These are phyloP conservation scores for Moesziomyces sp. DNA, from an alignment of 1,284 basidiomycete species.

Conservation along the genomic window DNA sequence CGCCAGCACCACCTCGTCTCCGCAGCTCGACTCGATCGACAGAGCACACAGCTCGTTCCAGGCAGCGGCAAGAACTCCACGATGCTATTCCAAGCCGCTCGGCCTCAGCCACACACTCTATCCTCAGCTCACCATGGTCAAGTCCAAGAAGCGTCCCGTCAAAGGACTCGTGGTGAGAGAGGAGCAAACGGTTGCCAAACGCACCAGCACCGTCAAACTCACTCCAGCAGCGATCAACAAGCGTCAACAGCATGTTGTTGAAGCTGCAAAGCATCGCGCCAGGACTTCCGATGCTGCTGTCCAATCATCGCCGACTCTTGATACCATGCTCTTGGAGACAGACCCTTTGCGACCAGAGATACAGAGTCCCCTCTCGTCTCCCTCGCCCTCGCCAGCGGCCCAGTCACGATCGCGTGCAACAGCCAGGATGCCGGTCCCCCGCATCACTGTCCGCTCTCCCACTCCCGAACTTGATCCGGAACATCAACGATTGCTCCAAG, in stretches of 20 bases:
- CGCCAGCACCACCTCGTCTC: background rate
- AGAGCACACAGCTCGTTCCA: slow-evolving; percentile 28
- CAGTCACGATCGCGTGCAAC: background rate
- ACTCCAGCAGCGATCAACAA: slow-evolving; percentile 9
- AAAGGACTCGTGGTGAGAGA: slow-evolving; percentile 10
- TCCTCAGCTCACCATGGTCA: slow-evolving; percentile 36
- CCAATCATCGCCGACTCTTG: background rate
- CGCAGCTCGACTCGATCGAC: slow-evolving; percentile 1
- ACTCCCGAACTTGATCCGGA: slow-evolving; percentile 22
- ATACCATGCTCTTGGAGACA: background rate
- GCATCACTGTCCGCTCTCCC: slow-evolving; percentile 21
- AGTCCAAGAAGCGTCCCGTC: slow-evolving; percentile 19
- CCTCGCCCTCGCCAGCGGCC: background rate
- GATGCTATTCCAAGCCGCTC: slow-evolving; percentile 33
- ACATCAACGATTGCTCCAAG: background rate
- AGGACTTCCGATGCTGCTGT: background rate
- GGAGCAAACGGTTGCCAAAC: slow-evolving; percentile 17
- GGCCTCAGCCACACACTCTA: background rate
- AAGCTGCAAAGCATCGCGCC: slow-evolving; percentile 17
- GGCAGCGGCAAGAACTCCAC: slow-evolving; percentile 15
- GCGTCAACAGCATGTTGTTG: slow-evolving; percentile 4
- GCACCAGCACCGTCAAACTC: slow-evolving; percentile 1
- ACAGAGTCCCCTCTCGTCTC: background rate
- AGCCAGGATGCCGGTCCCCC: slow-evolving; percentile 5
- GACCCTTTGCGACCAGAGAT: background rate